Evolutionary conservation across 1,284 basidiomycete genomes (phyloP).

Genomic region (Fomitopsis pinicola): DNA sequence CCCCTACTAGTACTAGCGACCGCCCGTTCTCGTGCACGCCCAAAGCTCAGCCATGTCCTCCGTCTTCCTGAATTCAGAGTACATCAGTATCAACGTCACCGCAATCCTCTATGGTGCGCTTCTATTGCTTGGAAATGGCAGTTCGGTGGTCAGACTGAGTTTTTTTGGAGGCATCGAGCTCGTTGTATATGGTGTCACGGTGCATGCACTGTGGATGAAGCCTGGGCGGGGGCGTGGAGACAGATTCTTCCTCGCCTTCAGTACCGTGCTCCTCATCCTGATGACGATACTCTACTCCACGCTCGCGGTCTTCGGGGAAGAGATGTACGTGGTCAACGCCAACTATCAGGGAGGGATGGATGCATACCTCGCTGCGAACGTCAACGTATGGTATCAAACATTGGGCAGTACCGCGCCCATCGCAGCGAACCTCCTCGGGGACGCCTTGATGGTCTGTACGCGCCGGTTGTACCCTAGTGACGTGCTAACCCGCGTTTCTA

Average conservation of each 20-base stretch:
- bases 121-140: too few species aligned
- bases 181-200: conserved; percentile 18
- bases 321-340: conserved; percentile 16
- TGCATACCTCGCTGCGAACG: conserved; percentile 9
- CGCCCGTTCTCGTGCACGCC: too few species aligned
- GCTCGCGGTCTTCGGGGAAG: conserved; percentile 13
- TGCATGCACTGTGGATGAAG: conserved; percentile 11
- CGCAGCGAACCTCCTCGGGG: conserved; percentile 11
- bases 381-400: conserved; percentile 17
- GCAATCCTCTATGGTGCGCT: conserved; percentile 21
- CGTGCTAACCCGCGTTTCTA: not conserved
- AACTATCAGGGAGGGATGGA: conserved; percentile 14
- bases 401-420: conserved; percentile 11
- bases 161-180: conserved; percentile 18
- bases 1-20: too few species aligned
- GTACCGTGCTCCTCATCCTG: conserved; percentile 10
- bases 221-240: not conserved
- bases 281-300: conserved; percentile 14
- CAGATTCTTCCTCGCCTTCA: conserved; percentile 9
- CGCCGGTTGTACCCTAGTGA: too few species aligned
- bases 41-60: not conserved
- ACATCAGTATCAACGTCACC: conserved; percentile 21
- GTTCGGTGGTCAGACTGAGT: not conserved
- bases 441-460: conserved; percentile 10
- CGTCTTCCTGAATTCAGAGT: conserved; percentile 19